These are phyloP conservation scores for Sodiomyces alkalinus DNA, from an alignment of 2,329 filamentous ascomycete genomes.

Conservation along the genomic window DNA sequence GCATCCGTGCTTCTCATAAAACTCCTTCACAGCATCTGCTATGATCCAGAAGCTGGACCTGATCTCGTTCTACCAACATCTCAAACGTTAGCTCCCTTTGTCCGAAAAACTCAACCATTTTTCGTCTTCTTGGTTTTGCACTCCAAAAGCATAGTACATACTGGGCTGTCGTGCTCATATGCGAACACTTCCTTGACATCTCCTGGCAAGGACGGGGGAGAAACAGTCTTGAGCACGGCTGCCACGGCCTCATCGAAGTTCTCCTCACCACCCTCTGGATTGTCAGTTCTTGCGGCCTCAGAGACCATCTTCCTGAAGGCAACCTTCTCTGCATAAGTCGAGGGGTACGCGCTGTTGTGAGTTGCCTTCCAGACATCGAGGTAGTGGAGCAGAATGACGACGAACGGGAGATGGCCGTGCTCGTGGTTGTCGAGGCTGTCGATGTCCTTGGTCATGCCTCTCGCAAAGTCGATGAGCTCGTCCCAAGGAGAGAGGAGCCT, in stretches of 20 bases:
- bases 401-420: slow-evolving; percentile 83
- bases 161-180: slow-evolving; percentile 34
- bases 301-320: slow-evolving; percentile 62
- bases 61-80: slow-evolving; percentile 28
- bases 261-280: slow-evolving; percentile 78
- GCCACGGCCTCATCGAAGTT: slow-evolving; percentile 89
- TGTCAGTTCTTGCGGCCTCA: slow-evolving; percentile 51
- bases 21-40: slow-evolving; percentile 60
- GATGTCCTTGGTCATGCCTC: slow-evolving; percentile 52
- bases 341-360: slow-evolving; percentile 54
- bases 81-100: too few species aligned
- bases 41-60: slow-evolving; percentile 74
- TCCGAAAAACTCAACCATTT: too few species aligned
- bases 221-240: slow-evolving; percentile 78
- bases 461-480: slow-evolving; percentile 54
- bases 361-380: slow-evolving; percentile 63
- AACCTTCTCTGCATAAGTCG: slow-evolving; percentile 70
- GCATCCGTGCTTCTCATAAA: slow-evolving; percentile 56
- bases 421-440: slow-evolving; percentile 59
- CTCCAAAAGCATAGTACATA: too few species aligned
- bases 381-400: slow-evolving; percentile 69
- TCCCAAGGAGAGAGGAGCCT: slow-evolving; percentile 76
- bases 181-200: slow-evolving; percentile 66
- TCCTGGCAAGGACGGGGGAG: slow-evolving; percentile 49
- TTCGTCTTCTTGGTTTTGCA: too few species aligned